Percentiles rank a stretch among this genome's conserved stretches.
Conservation (phyloP, 2,329 filamentous ascomycete genomes). For the Chaetomium globosum region DNA sequence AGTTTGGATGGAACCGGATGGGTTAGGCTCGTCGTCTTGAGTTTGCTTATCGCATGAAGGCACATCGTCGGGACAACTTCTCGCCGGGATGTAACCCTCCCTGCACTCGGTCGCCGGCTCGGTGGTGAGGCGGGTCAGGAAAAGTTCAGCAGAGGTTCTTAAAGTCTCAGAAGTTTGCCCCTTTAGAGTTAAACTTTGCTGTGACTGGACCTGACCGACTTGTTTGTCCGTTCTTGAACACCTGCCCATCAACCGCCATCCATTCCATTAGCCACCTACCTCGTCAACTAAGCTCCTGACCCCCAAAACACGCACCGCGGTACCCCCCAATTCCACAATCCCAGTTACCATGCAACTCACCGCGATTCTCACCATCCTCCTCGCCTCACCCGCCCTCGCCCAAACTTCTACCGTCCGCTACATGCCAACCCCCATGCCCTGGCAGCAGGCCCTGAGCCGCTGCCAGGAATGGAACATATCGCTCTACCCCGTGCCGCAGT, state of each 20-base stretch:
- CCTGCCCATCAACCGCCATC: neutral
- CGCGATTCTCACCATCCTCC: neutral
- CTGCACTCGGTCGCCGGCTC: neutral
- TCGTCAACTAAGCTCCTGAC: too few relatives aligned
- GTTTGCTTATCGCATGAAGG: neutral
- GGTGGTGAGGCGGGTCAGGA: too few relatives aligned
- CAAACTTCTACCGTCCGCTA: slow-evolving; percentile 11
- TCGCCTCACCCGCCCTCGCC: neutral
- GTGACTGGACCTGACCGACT: neutral
- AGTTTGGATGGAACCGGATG: too few relatives aligned
- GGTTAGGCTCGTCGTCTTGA: too few relatives aligned
- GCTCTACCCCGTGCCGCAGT: slow-evolving; percentile 9
- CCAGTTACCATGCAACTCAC: neutral
- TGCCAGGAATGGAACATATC: neutral
- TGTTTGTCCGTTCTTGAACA: neutral
- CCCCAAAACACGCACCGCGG: too few relatives aligned
- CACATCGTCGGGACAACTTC: slow-evolving; percentile 8
- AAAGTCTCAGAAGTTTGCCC: neutral
- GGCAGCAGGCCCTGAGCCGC: slow-evolving; percentile 3
- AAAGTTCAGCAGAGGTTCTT: too few relatives aligned
- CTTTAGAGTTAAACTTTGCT: neutral
- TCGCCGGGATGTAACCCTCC: slow-evolving; percentile 14
- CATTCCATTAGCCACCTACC: neutral
- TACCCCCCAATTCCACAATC: neutral
- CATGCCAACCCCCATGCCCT: neutral